A percentile compares a stretch with the other conserved stretches of the same genome.
Conservation (phyloP, 345 rosid genomes). For the Barbarea vulgaris region DNA sequence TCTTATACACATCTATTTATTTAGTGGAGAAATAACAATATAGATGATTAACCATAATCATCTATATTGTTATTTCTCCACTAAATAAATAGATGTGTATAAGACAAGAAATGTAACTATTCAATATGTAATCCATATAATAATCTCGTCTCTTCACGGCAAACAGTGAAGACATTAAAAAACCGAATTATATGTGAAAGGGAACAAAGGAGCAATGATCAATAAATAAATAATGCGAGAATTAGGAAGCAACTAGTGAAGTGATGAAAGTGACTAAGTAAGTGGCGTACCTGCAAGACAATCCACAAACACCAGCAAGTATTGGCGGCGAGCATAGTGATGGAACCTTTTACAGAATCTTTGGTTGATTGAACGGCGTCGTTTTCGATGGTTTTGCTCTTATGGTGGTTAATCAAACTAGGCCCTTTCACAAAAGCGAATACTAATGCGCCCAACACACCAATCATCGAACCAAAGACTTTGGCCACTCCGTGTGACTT, state of each 20-base stretch:
- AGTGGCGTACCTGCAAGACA: conserved; percentile 65
- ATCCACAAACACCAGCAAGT: conserved; percentile 82
- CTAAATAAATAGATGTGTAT: background rate
- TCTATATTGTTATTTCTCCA: background rate
- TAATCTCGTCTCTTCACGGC: background rate
- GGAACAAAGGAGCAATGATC: background rate
- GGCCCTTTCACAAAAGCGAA: conserved; percentile 84
- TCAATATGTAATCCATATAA: background rate
- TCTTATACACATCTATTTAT: background rate
- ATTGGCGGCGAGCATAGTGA: conserved; percentile 78
- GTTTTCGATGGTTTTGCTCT: conserved; percentile 32
- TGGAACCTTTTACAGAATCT: conserved; percentile 66
- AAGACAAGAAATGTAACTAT: background rate
- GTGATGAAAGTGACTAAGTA: background rate
- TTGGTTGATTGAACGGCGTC: conserved; percentile 22
- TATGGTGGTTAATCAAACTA: conserved; percentile 44
- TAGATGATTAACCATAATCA: too few species aligned
- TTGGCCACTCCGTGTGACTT: conserved; percentile 65
- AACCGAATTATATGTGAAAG: background rate
- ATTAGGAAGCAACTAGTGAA: conserved; percentile 1
- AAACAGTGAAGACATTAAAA: background rate
- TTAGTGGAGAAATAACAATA: background rate
- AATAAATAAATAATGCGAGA: background rate
- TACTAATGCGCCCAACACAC: conserved; percentile 73
- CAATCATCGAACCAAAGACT: conserved; percentile 60